Conservation (phyloP, 2,329 filamentous ascomycete genomes). For the Ceratocystis alfenasii region DNA sequence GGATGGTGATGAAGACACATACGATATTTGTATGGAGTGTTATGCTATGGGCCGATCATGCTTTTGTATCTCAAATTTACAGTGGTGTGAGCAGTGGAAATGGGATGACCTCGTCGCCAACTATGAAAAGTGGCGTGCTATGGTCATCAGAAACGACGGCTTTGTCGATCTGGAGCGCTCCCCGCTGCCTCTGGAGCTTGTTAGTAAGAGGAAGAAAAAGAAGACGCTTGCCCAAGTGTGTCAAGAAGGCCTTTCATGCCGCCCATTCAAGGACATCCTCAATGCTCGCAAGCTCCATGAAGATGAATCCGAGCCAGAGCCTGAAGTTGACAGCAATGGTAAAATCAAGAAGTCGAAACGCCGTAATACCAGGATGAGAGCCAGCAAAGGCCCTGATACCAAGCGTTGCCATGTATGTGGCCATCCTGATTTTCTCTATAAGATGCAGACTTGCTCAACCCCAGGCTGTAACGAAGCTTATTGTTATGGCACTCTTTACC, state of each 20-base stretch:
- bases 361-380: not conserved
- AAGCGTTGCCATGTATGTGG: slow-evolving; percentile 74
- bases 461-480: slow-evolving; percentile 61
- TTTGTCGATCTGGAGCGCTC: slow-evolving; percentile 53
- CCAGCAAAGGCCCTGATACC: slow-evolving; percentile 38
- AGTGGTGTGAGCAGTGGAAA: slow-evolving; percentile 86
- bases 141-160: slow-evolving; percentile 63
- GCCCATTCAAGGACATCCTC: slow-evolving; percentile 74
- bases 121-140: slow-evolving; percentile 71
- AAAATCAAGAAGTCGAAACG: slow-evolving; percentile 30
- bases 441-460: slow-evolving; percentile 66
- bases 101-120: slow-evolving; percentile 67
- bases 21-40: slow-evolving; percentile 96
- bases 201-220: slow-evolving; percentile 52
- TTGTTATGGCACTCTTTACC: slow-evolving; percentile 86
- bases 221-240: slow-evolving; percentile 88
- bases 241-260: slow-evolving; percentile 67
- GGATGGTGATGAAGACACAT: slow-evolving; percentile 65
- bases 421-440: slow-evolving; percentile 69
- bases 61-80: slow-evolving; percentile 69
- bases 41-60: slow-evolving; percentile 96
- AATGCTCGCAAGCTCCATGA: slow-evolving; percentile 36
- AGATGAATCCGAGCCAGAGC: slow-evolving; percentile 33
- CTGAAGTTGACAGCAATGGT: slow-evolving; percentile 50
- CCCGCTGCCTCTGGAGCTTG: slow-evolving; percentile 58